phyloP scores from a whole-genome alignment of 768 basidiomycete species.

The Pleurotus cornucopiae region DNA sequence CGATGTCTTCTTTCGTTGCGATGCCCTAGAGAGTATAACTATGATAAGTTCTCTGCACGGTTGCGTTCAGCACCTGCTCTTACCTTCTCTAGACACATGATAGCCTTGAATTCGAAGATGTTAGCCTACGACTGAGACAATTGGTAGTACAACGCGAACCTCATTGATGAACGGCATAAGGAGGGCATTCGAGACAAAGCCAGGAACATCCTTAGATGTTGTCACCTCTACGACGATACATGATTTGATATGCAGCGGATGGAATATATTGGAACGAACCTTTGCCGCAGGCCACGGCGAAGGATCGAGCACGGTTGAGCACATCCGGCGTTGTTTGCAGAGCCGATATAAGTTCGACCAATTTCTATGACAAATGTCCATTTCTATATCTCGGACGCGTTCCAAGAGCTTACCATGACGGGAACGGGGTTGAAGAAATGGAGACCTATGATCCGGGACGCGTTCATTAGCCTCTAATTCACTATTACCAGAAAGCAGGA shows the following conservation, averaged over 20 bases:
- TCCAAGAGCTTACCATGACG: slow-evolving; percentile 66
- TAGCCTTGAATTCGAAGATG: slow-evolving; percentile 47
- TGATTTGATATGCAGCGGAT: neutral
- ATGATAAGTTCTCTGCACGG: too few species aligned
- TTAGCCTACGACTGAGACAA: neutral
- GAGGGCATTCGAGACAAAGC: slow-evolving; percentile 91
- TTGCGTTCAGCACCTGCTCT: too few species aligned
- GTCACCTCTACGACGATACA: slow-evolving; percentile 69
- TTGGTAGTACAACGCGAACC: slow-evolving; percentile 29
- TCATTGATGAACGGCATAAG: slow-evolving; percentile 99
- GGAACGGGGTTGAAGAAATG: slow-evolving; percentile 98
- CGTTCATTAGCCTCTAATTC: neutral
- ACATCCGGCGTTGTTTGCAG: slow-evolving; percentile 83
- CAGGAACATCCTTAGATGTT: slow-evolving; percentile 86
- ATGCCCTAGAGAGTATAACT: slow-evolving; percentile 51
- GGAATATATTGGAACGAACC: slow-evolving; percentile 32
- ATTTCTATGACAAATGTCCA: slow-evolving; percentile 46
- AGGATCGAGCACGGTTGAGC: slow-evolving; percentile 70
- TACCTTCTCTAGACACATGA: slow-evolving; percentile 90
- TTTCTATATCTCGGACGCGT: too few species aligned
- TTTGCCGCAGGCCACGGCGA: slow-evolving; percentile 89
- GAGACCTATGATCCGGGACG: slow-evolving; percentile 44
- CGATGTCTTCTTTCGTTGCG: slow-evolving; percentile 93
- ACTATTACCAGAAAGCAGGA: neutral
- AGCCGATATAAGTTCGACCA: slow-evolving; percentile 93